A percentile compares a stretch with the other conserved stretches of the same genome.
These are phyloP conservation scores for Thielaviopsis euricoi DNA, from an alignment of 2,329 filamentous ascomycete genomes.

Conservation along the genomic window DNA sequence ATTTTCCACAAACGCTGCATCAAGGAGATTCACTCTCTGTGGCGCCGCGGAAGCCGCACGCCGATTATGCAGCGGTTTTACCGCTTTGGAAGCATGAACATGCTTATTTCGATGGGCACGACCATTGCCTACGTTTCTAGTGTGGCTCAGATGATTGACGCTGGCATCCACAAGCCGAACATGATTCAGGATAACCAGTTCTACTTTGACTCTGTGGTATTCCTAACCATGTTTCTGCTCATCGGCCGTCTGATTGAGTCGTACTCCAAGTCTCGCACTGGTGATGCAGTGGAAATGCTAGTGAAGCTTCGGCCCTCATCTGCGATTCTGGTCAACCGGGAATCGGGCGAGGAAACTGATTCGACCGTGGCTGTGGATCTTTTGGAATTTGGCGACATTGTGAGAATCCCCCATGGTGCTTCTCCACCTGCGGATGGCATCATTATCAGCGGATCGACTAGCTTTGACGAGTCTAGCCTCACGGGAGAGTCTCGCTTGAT, in stretches of 20 bases:
- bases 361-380: slow-evolving; percentile 42
- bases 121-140: slow-evolving; percentile 78
- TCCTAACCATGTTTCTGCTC: slow-evolving; percentile 76
- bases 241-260: slow-evolving; percentile 61
- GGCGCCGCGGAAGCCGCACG: slow-evolving; percentile 58
- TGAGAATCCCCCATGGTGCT: slow-evolving; percentile 60
- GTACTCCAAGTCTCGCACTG: slow-evolving; percentile 81
- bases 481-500: slow-evolving; percentile 62
- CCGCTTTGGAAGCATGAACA: slow-evolving; percentile 94
- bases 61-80: slow-evolving; percentile 64
- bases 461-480: slow-evolving; percentile 80
- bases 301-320: slow-evolving; percentile 63
- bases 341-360: slow-evolving; percentile 21
- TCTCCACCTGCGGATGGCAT: slow-evolving; percentile 75
- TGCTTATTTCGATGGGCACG: slow-evolving; percentile 78
- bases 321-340: slow-evolving; percentile 48
- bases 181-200: slow-evolving; percentile 34
- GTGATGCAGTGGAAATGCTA: slow-evolving; percentile 67
- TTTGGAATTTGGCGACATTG: slow-evolving; percentile 56
- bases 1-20: slow-evolving; percentile 66
- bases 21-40: slow-evolving; percentile 63
- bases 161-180: slow-evolving; percentile 27
- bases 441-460: slow-evolving; percentile 43
- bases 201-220: slow-evolving; percentile 90
- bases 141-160: slow-evolving; percentile 56